phyloP scores from a whole-genome alignment of 2,329 filamentous ascomycete genomes.

The Phaeosphaeria sp. region DNA sequence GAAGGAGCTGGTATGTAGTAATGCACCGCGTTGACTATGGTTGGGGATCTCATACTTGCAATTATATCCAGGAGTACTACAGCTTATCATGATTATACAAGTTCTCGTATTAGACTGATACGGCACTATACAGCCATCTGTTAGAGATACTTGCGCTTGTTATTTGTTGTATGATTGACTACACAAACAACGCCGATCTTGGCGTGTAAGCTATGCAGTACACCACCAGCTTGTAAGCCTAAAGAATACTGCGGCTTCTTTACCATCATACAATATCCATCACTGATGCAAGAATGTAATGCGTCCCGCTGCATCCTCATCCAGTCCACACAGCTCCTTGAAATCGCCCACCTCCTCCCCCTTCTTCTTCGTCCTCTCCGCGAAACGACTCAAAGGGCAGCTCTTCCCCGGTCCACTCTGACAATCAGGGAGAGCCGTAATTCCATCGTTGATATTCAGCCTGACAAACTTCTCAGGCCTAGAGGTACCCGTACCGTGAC shows the following conservation, averaged over 20 bases:
- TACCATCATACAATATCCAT: neutral
- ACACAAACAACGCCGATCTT: too few relatives aligned
- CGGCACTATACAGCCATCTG: too few relatives aligned
- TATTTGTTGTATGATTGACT: too few relatives aligned
- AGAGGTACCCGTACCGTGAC: conserved; percentile 2
- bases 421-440: conserved; percentile 58
- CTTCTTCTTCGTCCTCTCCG: conserved; percentile 48
- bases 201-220: too few relatives aligned
- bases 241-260: neutral
- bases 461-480: conserved; percentile 51
- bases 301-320: conserved; percentile 45
- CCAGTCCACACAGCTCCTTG: conserved; percentile 55
- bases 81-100: too few relatives aligned
- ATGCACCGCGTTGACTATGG: too few relatives aligned
- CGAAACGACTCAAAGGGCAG: conserved; percentile 56
- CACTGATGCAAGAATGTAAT: conserved; percentile 60
- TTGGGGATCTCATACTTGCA: too few relatives aligned
- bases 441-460: conserved; percentile 64
- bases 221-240: too few relatives aligned
- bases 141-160: too few relatives aligned
- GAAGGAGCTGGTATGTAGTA: too few relatives aligned
- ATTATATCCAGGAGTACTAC: too few relatives aligned
- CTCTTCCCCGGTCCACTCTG: conserved; percentile 55
- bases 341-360: conserved; percentile 57
- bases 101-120: too few relatives aligned